phyloP scores from a whole-genome alignment of 257 asterid genomes.

The Coffea canephora region DNA sequence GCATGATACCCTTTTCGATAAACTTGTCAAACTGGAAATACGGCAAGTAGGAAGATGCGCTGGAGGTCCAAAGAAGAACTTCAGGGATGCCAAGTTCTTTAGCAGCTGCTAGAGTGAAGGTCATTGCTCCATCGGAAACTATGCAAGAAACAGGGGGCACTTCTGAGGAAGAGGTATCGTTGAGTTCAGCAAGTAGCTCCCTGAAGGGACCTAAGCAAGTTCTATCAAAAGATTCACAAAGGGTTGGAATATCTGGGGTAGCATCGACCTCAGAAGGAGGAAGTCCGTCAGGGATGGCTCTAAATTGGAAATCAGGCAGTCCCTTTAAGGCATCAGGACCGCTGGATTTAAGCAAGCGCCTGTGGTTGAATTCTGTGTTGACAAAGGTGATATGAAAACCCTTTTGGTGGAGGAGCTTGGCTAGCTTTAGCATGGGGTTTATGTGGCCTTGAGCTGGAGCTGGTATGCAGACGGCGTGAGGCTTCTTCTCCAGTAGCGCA shows the following conservation, averaged over 20 bases:
- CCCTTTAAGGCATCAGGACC: conserved; percentile 20
- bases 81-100: conserved; percentile 2
- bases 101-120: conserved; percentile 14
- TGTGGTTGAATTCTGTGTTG: neutral
- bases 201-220: conserved; percentile 20
- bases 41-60: neutral
- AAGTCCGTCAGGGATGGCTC: conserved; percentile 15
- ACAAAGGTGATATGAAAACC: conserved; percentile 24
- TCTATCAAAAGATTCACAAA: neutral
- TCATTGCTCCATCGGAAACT: neutral
- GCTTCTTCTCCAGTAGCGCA: neutral
- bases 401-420: conserved; percentile 20
- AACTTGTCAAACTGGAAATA: neutral
- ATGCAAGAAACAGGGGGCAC: conserved; percentile 4
- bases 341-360: conserved; percentile 4
- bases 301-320: conserved; percentile 13
- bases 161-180: neutral
- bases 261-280: conserved; percentile 10
- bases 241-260: conserved; percentile 23
- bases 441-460: conserved; percentile 21
- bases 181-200: conserved; percentile 11
- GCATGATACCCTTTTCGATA: neutral
- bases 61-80: neutral
- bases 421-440: conserved; percentile 19
- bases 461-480: conserved; percentile 27